phyloP scores from a whole-genome alignment of 495 filamentous ascomycete genomes.

The Jackrogersella minutella region DNA sequence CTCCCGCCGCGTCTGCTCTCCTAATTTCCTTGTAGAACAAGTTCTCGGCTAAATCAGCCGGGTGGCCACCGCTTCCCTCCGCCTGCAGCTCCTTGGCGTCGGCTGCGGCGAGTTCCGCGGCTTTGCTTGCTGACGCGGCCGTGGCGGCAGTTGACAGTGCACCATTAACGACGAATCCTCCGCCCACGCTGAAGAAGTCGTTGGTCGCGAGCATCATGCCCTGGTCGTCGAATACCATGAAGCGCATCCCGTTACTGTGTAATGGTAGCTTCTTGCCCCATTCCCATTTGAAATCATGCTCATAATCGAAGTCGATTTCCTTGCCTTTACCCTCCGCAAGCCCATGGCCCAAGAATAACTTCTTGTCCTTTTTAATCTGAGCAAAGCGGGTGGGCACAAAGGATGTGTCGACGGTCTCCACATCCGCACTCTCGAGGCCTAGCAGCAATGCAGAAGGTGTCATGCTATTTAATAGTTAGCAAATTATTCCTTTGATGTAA shows the following conservation, averaged over 20 bases:
- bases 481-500: not conserved
- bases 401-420: slow-evolving; percentile 47
- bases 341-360: slow-evolving; percentile 44
- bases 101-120: slow-evolving; percentile 15
- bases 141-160: slow-evolving; percentile 43
- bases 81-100: slow-evolving; percentile 35
- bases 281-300: slow-evolving; percentile 48
- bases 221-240: slow-evolving; percentile 48
- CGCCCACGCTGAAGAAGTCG: slow-evolving; percentile 49
- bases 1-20: slow-evolving; percentile 44
- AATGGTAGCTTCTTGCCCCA: slow-evolving; percentile 47
- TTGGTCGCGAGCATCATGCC: slow-evolving; percentile 49
- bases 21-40: slow-evolving; percentile 51
- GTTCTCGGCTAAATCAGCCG: slow-evolving; percentile 47
- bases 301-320: slow-evolving; percentile 48
- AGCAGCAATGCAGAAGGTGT: slow-evolving; percentile 48
- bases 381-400: slow-evolving; percentile 46
- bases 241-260: slow-evolving; percentile 52
- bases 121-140: slow-evolving; percentile 12
- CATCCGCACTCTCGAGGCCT: slow-evolving; percentile 46
- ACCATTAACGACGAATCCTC: slow-evolving; percentile 50
- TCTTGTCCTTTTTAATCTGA: slow-evolving; percentile 47
- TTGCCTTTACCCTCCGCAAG: slow-evolving; percentile 41
- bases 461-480: slow-evolving; percentile 33
- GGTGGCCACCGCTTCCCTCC: slow-evolving; percentile 33